Evolutionary conservation across 225 moss, liverwort and hornwort genomes (phyloP).

Genomic region (Rhytidiadelphus loreus): DNA sequence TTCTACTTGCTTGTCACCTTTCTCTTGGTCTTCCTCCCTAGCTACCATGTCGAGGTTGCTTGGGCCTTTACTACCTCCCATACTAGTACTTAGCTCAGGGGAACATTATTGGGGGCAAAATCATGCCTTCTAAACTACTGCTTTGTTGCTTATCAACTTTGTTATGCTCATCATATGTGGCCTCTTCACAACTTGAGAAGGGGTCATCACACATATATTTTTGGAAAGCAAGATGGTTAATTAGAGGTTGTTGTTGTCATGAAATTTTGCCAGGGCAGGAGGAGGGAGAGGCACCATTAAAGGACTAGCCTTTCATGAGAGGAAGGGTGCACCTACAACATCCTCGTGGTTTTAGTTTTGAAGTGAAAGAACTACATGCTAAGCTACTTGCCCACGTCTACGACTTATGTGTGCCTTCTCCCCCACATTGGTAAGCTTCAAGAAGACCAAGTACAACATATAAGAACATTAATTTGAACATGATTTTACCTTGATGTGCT

Average conservation of each 20-base stretch:
- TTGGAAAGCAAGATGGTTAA: not conserved
- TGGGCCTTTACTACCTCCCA: not conserved
- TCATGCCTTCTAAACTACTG: accelerated
- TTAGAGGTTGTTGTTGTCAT: not conserved
- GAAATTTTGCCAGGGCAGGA: not conserved
- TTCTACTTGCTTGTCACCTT: not conserved
- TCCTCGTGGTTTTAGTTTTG: not conserved
- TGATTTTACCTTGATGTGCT: not conserved
- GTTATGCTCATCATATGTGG: accelerated
- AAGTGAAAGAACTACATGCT: not conserved
- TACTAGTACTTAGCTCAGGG: not conserved
- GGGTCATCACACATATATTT: accelerated
- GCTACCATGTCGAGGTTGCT: accelerated
- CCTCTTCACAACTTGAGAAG: not conserved
- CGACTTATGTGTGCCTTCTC: accelerated
- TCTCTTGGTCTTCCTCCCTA: not conserved
- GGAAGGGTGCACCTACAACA: accelerated
- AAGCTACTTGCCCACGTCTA: not conserved
- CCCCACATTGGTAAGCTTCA: not conserved
- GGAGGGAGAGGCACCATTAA: not conserved
- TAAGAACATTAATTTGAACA: not conserved
- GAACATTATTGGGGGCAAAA: not conserved
- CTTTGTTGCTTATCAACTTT: accelerated
- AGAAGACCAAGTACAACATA: not conserved
- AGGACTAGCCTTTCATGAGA: accelerated